These are phyloP conservation scores for Aspergillus spinulosporus DNA, from an alignment of 2,329 filamentous ascomycete genomes.

Conservation along the genomic window DNA sequence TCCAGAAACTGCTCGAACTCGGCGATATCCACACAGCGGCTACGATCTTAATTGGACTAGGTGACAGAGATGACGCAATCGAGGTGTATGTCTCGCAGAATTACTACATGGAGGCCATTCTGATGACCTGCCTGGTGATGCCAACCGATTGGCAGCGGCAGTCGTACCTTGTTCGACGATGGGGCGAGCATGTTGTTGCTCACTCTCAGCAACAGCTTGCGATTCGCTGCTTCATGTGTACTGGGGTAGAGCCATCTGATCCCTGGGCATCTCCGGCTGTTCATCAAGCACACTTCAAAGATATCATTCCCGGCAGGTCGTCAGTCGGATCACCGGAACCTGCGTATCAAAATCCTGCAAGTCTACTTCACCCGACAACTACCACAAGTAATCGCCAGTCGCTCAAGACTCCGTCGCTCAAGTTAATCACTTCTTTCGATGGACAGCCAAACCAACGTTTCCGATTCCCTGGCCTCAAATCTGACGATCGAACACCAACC, in stretches of 20 bases:
- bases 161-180: conserved; percentile 82
- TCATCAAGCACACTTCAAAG: conserved; percentile 55
- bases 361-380: conserved; percentile 30
- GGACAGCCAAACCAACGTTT: conserved; percentile 52
- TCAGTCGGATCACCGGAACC: conserved; percentile 57
- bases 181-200: conserved; percentile 88
- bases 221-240: conserved; percentile 90
- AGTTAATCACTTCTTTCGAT: conserved; percentile 87
- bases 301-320: conserved; percentile 28
- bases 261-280: conserved; percentile 86
- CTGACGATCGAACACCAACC: conserved; percentile 68
- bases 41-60: conserved; percentile 88
- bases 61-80: conserved; percentile 89
- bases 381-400: conserved; percentile 59
- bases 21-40: conserved; percentile 90
- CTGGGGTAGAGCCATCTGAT: conserved; percentile 78
- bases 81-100: conserved; percentile 93
- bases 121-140: conserved; percentile 80
- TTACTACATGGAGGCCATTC: conserved; percentile 86
- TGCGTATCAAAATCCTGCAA: conserved; percentile 46
- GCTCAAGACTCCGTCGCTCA: conserved; percentile 79
- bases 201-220: conserved; percentile 87
- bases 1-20: conserved; percentile 83
- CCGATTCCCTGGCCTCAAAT: conserved; percentile 60
- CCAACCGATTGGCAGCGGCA: conserved; percentile 90